Conservation (phyloP, 2,329 filamentous ascomycete species). For the Teratosphaeria nubilosa region DNA sequence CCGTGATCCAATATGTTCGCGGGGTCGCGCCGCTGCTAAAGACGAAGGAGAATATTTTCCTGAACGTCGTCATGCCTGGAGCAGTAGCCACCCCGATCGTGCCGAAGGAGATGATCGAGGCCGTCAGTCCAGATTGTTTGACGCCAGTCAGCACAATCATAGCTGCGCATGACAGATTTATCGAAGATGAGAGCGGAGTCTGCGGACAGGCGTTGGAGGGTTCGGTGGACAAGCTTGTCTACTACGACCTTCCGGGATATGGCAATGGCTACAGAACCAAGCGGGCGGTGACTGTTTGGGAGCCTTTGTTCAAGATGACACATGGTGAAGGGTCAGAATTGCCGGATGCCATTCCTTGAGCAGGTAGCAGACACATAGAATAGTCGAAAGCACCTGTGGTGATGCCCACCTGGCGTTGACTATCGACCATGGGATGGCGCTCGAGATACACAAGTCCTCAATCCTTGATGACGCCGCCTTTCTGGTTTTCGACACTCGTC, state of each 20-base stretch:
- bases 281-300: conserved; percentile 39
- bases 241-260: conserved; percentile 27
- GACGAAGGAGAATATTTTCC: conserved; percentile 5
- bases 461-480: conserved; percentile 15
- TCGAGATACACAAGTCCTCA: background rate
- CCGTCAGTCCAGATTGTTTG: conserved; percentile 7
- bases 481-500: conserved; percentile 21
- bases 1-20: conserved; percentile 6
- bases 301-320: conserved; percentile 37
- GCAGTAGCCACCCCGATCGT: background rate
- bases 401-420: background rate
- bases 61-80: conserved; percentile 3
- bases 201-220: conserved; percentile 38
- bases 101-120: background rate
- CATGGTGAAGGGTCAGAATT: conserved; percentile 35
- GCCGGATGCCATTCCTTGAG: conserved; percentile 28
- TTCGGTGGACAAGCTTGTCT: conserved; percentile 33
- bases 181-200: conserved; percentile 32
- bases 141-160: conserved; percentile 38
- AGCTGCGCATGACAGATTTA: conserved; percentile 35
- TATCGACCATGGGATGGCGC: background rate
- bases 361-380: background rate
- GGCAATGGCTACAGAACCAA: conserved; percentile 34
- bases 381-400: background rate
- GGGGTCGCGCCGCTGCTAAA: conserved; percentile 3